These are phyloP conservation scores for Aspergillus sp. DNA, from an alignment of 2,329 filamentous ascomycete genomes.

Conservation along the genomic window DNA sequence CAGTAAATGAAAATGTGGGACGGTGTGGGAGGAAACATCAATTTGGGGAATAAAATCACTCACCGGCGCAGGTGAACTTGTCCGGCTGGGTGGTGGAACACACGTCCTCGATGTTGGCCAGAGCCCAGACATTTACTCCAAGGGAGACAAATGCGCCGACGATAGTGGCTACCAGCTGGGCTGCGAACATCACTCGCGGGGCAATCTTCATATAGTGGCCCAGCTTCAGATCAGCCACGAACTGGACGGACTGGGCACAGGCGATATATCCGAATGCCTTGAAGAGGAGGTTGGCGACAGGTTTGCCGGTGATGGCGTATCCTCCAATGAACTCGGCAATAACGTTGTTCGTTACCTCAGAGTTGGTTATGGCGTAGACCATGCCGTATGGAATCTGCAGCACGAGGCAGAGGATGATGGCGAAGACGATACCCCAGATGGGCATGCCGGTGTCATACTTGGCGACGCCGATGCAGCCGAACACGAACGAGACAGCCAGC, in stretches of 20 bases:
- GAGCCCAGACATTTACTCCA: slow-evolving; percentile 7
- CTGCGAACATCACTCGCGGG: slow-evolving; percentile 7
- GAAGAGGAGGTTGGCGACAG: slow-evolving; percentile 7
- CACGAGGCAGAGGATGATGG: slow-evolving; percentile 3
- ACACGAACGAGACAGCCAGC: not conserved
- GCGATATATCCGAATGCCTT: slow-evolving; percentile 13
- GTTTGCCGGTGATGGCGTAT: slow-evolving; percentile 7
- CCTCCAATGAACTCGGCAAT: slow-evolving; percentile 13
- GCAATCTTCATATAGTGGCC: slow-evolving; percentile 12
- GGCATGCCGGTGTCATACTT: slow-evolving; percentile 6
- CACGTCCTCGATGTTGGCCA: slow-evolving; percentile 7
- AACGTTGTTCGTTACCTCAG: slow-evolving; percentile 9
- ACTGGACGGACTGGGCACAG: slow-evolving; percentile 6
- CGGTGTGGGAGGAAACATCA: too few relatives aligned
- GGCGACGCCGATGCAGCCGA: slow-evolving; percentile 1
- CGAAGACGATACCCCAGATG: slow-evolving; percentile 11
- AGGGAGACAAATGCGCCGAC: slow-evolving; percentile 6
- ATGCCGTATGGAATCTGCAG: slow-evolving; percentile 11
- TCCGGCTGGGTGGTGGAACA: slow-evolving; percentile 2
- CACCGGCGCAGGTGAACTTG: slow-evolving; percentile 6
- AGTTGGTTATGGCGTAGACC: slow-evolving; percentile 12
- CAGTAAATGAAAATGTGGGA: too few relatives aligned
- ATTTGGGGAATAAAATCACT: too few relatives aligned
- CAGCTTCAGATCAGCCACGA: slow-evolving; percentile 12
- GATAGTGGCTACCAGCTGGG: slow-evolving; percentile 6